These are phyloP conservation scores for Acacia melanoxylon DNA, from an alignment of 306 rosid species.

Conservation along the genomic window DNA sequence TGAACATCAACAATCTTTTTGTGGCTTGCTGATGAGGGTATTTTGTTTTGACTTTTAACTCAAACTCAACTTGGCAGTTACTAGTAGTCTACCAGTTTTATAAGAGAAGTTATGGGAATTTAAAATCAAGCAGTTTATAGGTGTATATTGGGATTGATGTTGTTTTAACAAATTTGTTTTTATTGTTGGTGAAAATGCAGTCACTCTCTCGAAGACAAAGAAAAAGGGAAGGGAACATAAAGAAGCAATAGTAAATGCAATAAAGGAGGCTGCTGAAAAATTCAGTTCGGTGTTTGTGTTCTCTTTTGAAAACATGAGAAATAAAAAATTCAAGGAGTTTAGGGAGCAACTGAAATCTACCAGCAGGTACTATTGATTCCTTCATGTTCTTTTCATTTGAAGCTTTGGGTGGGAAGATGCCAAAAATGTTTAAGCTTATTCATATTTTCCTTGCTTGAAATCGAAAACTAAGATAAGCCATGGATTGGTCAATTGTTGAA, in stretches of 20 bases:
- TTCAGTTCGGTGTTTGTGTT: constrained; percentile 70
- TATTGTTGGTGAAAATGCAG: constrained; percentile 39
- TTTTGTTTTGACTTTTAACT: not conserved
- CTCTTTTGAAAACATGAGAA: constrained; percentile 90
- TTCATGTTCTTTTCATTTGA: not conserved
- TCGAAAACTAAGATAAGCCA: not conserved
- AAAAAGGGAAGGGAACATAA: constrained; percentile 88
- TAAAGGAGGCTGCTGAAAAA: constrained; percentile 72
- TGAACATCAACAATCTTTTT: not conserved
- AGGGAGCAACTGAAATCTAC: constrained; percentile 70
- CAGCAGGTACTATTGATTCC: constrained; percentile 51
- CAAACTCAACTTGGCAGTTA: not conserved
- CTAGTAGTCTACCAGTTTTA: not conserved
- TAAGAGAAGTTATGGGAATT: not conserved
- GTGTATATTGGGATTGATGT: not conserved
- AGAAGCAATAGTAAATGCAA: constrained; percentile 59
- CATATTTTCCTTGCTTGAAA: not conserved
- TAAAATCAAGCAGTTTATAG: not conserved
- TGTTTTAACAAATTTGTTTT: not conserved
- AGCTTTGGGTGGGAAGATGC: not conserved
- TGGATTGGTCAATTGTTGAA: not conserved
- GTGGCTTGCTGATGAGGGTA: not conserved
- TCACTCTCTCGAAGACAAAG: constrained; percentile 91
- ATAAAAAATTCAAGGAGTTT: constrained; percentile 85
- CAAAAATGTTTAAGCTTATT: not conserved